Evolutionary conservation across 139 green algal species (phyloP), one percentile per base, ranked within the genome.

Genomic region (Chlorella vulgaris): DNA sequence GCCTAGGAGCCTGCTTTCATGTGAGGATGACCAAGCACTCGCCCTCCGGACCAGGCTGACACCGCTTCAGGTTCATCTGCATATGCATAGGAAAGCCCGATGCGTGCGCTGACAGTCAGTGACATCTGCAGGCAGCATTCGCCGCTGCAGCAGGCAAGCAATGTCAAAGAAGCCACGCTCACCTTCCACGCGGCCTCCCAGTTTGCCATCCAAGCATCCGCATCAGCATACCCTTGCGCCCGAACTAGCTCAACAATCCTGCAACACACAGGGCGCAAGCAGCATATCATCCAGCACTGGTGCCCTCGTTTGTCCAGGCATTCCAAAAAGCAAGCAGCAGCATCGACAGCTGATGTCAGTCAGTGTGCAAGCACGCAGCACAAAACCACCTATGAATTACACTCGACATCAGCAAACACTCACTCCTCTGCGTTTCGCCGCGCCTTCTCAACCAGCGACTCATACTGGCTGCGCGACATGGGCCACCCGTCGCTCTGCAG

Each of bases 181-280:
- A 79, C 73, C 73, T 79, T 33, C 73, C 73, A 79, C 50, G 53
- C 38, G 3, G 38, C 53, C 51, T 79, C 51, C 73, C 73, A 79
- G 53, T 79, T 79, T 19, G 42, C 2, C 53, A 79, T n/a, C 73
- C 73, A 79, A 26, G 24, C 73, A 1, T 53, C 36, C 0, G 73
- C 10, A 24, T 79, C 73, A 4, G 51, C 73, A 33, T 38, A 79
- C n/a, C 73, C 73, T 15, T 68, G 22, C 53, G 51, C 24, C 35
- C 58, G 53, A 35, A 79, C 53, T n/a, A 79, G 50, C 0, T 53
- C 73, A 3, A 63, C 53, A 7, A 79, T 36, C 53, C 73, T 79
- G 73, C 73, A 35, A 5, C 13, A 22, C 51, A 47, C n/a, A n/a
- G n/a, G n/a, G n/a, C n/a, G 31, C 13, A 35, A n/a, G 13, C 29